phyloP scores from a whole-genome alignment of 805 yeast genomes.

The Yamadazyma olivae region DNA sequence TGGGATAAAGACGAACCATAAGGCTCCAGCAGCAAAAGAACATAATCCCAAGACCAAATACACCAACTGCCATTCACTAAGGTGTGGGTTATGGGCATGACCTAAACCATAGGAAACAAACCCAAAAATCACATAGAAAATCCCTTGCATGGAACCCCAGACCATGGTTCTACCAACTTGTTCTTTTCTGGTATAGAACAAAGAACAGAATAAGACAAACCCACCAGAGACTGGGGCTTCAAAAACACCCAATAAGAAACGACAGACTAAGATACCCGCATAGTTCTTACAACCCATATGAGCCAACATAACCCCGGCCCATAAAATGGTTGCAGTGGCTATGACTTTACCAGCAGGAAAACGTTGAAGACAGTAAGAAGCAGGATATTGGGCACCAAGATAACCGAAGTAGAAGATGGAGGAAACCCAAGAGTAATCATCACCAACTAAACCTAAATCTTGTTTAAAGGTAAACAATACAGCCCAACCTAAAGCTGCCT shows the following conservation, averaged over 20 bases:
- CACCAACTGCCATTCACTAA: conserved; percentile 58
- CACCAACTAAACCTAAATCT: conserved; percentile 24
- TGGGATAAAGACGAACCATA: conserved; percentile 44
- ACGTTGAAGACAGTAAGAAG: conserved; percentile 35
- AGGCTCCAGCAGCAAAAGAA: conserved; percentile 49
- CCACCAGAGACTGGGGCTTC: conserved; percentile 27
- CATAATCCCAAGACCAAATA: conserved; percentile 58
- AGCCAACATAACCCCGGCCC: conserved; percentile 37
- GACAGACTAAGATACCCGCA: conserved; percentile 17
- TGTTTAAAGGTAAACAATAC: conserved; percentile 32
- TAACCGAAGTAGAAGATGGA: conserved; percentile 51
- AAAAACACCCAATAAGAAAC: conserved; percentile 20
- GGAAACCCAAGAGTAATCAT: conserved; percentile 33
- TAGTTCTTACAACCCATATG: conserved; percentile 52
- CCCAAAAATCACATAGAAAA: conserved; percentile 50
- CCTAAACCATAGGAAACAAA: conserved; percentile 29
- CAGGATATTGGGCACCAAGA: conserved; percentile 28
- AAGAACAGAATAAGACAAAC: conserved; percentile 33
- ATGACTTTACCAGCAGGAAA: conserved; percentile 36
- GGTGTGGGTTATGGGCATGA: conserved; percentile 27
- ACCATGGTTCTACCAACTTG: conserved; percentile 21
- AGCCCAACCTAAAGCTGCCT: conserved; percentile 15
- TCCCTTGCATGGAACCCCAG: conserved; percentile 35
- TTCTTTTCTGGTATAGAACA: conserved; percentile 22
- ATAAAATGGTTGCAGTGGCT: conserved; percentile 23